phyloP scores from a whole-genome alignment of 306 rosid genomes.

The Senna tora region DNA sequence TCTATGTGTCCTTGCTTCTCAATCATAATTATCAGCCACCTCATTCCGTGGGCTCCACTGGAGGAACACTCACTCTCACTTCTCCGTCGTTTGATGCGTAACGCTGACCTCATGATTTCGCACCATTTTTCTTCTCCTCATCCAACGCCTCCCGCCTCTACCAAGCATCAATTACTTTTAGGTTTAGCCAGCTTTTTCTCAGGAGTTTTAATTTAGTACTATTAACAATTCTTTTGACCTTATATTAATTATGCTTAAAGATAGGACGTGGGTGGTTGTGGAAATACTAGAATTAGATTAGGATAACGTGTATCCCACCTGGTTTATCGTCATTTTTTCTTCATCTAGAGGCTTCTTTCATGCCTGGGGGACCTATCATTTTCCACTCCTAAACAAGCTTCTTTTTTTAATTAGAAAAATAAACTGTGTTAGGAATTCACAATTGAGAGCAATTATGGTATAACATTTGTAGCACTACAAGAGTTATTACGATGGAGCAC shows the following conservation, averaged over 20 bases:
- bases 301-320: not conserved
- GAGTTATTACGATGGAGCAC: not conserved
- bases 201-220: not conserved
- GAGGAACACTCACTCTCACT: conserved; percentile 23
- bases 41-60: conserved; percentile 6
- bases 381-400: not conserved
- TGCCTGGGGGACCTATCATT: not conserved
- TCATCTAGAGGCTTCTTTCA: conserved; percentile 27
- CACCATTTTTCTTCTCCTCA: not conserved
- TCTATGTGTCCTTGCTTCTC: no score
- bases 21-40: conserved; percentile 16
- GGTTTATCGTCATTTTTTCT: not conserved
- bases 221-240: not conserved
- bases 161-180: not conserved
- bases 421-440: not conserved
- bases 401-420: not conserved
- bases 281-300: not conserved
- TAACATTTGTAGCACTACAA: not conserved
- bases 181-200: not conserved
- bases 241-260: not conserved
- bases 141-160: conserved; percentile 31
- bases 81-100: conserved; percentile 6
- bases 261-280: not conserved
- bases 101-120: conserved; percentile 40
- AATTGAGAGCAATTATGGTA: not conserved